Conservation (phyloP, 495 filamentous ascomycete species). For the Filosporella fistucella region DNA sequence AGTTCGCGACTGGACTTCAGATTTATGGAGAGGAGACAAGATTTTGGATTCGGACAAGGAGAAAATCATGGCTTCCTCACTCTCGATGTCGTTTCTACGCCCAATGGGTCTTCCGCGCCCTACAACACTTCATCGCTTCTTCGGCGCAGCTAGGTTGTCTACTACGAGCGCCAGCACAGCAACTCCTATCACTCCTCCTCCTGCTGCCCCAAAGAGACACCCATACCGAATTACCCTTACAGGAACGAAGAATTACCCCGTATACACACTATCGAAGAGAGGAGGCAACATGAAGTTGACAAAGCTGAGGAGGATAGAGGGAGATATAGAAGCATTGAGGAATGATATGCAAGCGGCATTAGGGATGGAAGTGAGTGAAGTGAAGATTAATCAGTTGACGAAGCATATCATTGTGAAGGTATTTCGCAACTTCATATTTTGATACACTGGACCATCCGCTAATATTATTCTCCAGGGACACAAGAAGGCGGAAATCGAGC, state of each 20-base stretch:
- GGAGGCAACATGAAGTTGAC: slow-evolving; percentile 78
- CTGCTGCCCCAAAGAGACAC: slow-evolving; percentile 20
- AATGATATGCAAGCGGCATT: slow-evolving; percentile 38
- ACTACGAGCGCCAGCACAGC: slow-evolving; percentile 23
- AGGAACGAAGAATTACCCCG: slow-evolving; percentile 61
- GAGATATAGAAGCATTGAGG: slow-evolving; percentile 54
- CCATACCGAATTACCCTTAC: slow-evolving; percentile 76
- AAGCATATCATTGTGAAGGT: slow-evolving; percentile 64
- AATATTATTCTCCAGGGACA: slow-evolving; percentile 23
- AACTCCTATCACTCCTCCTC: slow-evolving; percentile 11
- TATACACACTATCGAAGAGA: slow-evolving; percentile 72
- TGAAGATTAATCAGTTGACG: slow-evolving; percentile 54
- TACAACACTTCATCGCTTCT: slow-evolving; percentile 34
- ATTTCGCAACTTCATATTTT: slow-evolving; percentile 6
- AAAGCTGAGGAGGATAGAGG: slow-evolving; percentile 71
- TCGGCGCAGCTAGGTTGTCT: slow-evolving; percentile 15
- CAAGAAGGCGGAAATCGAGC: slow-evolving; percentile 28
- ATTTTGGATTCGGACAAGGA: too few relatives aligned
- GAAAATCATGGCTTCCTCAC: slow-evolving; percentile 9
- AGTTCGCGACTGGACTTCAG: slow-evolving; percentile 2
- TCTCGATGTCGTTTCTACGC: slow-evolving; percentile 23
- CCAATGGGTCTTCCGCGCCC: slow-evolving; percentile 22
- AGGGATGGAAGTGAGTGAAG: slow-evolving; percentile 37
- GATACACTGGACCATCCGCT: background rate
- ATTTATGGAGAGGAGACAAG: too few relatives aligned